Conservation (phyloP, 2,329 filamentous ascomycete genomes). For the Ophiostoma ulmi region DNA sequence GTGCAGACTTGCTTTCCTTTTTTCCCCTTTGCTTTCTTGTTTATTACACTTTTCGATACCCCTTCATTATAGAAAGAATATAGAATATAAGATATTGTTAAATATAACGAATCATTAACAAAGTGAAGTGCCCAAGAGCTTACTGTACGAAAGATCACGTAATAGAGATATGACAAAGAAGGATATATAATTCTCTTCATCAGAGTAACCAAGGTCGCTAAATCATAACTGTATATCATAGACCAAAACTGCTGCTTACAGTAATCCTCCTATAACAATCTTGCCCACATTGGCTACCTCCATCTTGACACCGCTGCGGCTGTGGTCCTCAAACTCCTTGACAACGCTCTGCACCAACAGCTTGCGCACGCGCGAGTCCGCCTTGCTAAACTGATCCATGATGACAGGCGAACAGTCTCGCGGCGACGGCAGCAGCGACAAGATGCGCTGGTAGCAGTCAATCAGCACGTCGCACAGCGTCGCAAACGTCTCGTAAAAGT, state of each 20-base stretch:
- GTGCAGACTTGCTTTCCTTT: neutral
- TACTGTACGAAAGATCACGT: neutral
- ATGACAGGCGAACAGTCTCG: constrained; percentile 65
- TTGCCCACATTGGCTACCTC: constrained; percentile 84
- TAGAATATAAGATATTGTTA: neutral
- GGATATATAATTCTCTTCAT: neutral
- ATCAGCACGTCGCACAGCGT: constrained; percentile 94
- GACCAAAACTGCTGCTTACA: constrained; percentile 41
- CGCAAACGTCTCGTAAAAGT: constrained; percentile 94
- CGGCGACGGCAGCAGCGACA: constrained; percentile 69
- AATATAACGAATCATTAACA: neutral
- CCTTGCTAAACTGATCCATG: constrained; percentile 83
- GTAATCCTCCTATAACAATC: constrained; percentile 80
- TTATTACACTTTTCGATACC: neutral
- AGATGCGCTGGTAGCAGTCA: constrained; percentile 78
- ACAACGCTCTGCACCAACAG: constrained; percentile 82
- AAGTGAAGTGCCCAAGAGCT: neutral
- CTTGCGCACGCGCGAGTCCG: constrained; percentile 79
- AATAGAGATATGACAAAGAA: neutral
- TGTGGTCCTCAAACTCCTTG: constrained; percentile 88
- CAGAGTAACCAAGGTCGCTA: neutral
- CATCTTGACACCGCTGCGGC: constrained; percentile 64
- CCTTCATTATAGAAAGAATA: neutral
- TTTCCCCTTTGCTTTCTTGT: neutral
- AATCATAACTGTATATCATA: constrained; percentile 26